Evolutionary conservation across 371 early-diverging fungal species (phyloP).

Genomic region (Mortierella sp.): DNA sequence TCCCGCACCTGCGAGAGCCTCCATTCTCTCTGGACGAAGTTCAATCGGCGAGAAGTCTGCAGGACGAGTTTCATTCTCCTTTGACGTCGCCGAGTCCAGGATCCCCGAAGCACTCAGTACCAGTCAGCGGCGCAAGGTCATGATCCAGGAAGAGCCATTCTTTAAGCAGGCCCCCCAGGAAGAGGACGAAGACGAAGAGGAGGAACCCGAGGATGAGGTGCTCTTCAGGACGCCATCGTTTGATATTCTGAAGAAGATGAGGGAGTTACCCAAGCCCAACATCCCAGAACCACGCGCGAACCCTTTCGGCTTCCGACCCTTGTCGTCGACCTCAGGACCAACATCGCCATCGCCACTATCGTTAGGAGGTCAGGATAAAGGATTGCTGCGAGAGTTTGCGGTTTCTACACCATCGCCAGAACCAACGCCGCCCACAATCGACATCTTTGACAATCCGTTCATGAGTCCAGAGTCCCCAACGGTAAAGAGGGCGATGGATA

Average conservation of each 20-base stretch:
- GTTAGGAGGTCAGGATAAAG: neutral
- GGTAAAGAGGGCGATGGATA: slow-evolving; percentile 34
- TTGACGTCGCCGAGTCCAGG: neutral
- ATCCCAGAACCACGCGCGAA: slow-evolving; percentile 40
- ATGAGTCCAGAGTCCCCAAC: slow-evolving; percentile 27
- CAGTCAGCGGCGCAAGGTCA: neutral
- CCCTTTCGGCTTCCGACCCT: slow-evolving; percentile 23
- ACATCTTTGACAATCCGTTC: slow-evolving; percentile 16
- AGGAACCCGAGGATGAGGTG: slow-evolving; percentile 34
- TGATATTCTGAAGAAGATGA: slow-evolving; percentile 32
- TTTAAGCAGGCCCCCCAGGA: slow-evolving; percentile 18
- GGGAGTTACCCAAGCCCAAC: slow-evolving; percentile 23
- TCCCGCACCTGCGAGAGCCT: neutral
- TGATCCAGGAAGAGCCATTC: slow-evolving; percentile 23
- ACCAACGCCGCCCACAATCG: neutral
- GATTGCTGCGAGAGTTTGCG: neutral
- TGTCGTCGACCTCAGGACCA: neutral
- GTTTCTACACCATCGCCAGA: neutral
- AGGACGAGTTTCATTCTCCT: slow-evolving; percentile 1
- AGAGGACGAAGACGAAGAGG: slow-evolving; percentile 21
- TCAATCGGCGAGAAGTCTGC: neutral
- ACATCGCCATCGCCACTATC: neutral
- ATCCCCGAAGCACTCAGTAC: neutral
- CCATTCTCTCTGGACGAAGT: neutral
- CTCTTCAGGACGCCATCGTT: slow-evolving; percentile 47